phyloP scores from a whole-genome alignment of 129 eudicot genomes.

The Tagetes erecta region DNA sequence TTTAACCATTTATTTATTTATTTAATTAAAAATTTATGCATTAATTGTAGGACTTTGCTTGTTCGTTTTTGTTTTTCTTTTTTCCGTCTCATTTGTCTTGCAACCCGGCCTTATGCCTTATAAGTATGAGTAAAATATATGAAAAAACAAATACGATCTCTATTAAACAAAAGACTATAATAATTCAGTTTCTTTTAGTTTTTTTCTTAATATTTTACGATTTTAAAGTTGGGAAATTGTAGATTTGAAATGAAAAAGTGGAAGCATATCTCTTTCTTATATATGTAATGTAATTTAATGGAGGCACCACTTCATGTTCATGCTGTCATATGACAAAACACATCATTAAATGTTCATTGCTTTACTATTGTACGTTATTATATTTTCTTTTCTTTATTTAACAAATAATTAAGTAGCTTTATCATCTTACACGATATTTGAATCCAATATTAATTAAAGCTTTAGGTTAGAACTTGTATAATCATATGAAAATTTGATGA shows the following conservation, averaged over 20 bases:
- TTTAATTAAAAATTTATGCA: too few species aligned
- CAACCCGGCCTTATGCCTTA: neutral
- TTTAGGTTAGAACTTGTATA: neutral
- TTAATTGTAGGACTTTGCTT: too few species aligned
- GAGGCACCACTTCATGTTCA: slow-evolving; percentile 15
- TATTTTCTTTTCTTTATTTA: neutral
- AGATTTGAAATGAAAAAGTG: slow-evolving; percentile 23
- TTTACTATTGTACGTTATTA: neutral
- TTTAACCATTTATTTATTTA: too few species aligned
- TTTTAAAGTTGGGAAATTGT: slow-evolving; percentile 15
- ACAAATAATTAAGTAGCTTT: neutral
- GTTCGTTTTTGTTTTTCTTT: neutral
- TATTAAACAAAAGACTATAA: neutral
- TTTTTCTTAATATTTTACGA: neutral
- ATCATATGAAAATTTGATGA: neutral
- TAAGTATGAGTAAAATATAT: neutral
- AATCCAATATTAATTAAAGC: neutral
- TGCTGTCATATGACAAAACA: slow-evolving; percentile 8
- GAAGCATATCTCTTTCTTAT: slow-evolving; percentile 17
- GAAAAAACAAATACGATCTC: neutral
- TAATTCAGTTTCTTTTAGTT: neutral
- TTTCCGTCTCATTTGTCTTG: neutral
- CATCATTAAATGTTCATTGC: neutral
- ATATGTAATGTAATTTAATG: neutral
- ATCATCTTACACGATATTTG: neutral